Conservation (phyloP, 2,329 filamentous ascomycete species). For the Leptographium wingfieldii region DNA sequence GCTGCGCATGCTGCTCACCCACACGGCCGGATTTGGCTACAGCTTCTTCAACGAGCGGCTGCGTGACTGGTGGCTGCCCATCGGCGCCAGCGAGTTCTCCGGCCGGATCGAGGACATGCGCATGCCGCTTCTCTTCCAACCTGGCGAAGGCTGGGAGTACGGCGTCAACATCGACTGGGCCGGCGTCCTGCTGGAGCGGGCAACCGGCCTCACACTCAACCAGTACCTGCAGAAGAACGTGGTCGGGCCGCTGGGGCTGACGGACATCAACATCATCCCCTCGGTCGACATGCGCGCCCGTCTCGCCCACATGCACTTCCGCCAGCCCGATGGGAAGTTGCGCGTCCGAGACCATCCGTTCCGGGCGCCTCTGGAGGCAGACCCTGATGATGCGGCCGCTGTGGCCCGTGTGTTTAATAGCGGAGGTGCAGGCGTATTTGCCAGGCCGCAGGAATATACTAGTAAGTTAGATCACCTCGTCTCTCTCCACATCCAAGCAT, state of each 20-base stretch:
- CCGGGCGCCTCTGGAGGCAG: slow-evolving; percentile 7
- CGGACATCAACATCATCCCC: slow-evolving; percentile 37
- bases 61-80: slow-evolving; percentile 32
- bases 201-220: slow-evolving; percentile 26
- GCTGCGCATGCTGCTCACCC: slow-evolving; percentile 42
- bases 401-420: slow-evolving; percentile 19
- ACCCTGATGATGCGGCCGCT: slow-evolving; percentile 2
- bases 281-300: slow-evolving; percentile 34
- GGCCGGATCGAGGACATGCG: slow-evolving; percentile 31
- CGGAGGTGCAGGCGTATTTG: slow-evolving; percentile 31
- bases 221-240: slow-evolving; percentile 31
- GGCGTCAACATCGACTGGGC: slow-evolving; percentile 38
- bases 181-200: slow-evolving; percentile 29
- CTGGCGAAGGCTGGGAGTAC: slow-evolving; percentile 37
- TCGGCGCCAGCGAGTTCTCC: slow-evolving; percentile 45
- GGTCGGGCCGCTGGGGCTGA: slow-evolving; percentile 30
- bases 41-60: slow-evolving; percentile 38
- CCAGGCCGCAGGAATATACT: slow-evolving; percentile 27
- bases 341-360: slow-evolving; percentile 22
- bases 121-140: slow-evolving; percentile 29
- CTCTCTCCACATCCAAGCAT: background rate
- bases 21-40: slow-evolving; percentile 46
- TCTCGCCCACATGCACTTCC: slow-evolving; percentile 41
- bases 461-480: background rate
- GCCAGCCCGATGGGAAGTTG: slow-evolving; percentile 28